A percentile compares a stretch with the other conserved stretches of the same genome.
Conservation (phyloP, 2,329 filamentous ascomycete genomes). For the Botrytis medusae region DNA sequence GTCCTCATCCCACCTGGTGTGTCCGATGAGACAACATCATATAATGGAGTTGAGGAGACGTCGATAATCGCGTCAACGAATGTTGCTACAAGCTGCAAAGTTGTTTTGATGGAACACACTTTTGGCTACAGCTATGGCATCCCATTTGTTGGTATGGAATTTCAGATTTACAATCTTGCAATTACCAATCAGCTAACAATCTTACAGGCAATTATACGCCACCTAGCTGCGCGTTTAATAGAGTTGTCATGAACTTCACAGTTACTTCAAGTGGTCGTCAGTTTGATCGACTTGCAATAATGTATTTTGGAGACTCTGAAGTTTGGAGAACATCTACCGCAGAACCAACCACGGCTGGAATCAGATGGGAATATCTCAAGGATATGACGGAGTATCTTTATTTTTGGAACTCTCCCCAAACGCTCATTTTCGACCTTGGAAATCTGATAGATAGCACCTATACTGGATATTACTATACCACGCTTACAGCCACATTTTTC, state of each 20-base stretch:
- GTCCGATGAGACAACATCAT: constrained; percentile 41
- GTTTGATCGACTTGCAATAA: constrained; percentile 71
- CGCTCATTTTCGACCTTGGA: constrained; percentile 75
- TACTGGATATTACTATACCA: constrained; percentile 72
- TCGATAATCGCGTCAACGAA: constrained; percentile 32
- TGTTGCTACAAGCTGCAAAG: constrained; percentile 45
- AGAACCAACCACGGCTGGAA: constrained; percentile 69
- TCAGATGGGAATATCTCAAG: constrained; percentile 74
- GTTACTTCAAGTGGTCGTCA: constrained; percentile 70
- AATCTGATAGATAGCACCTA: constrained; percentile 71
- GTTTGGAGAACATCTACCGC: constrained; percentile 83
- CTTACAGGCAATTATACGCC: constrained; percentile 61
- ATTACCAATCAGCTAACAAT: constrained; percentile 23
- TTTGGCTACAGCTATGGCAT: constrained; percentile 73
- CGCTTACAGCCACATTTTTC: constrained; percentile 72
- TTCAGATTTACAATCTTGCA: constrained; percentile 10
- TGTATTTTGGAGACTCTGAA: constrained; percentile 76
- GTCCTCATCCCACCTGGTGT: constrained; percentile 53
- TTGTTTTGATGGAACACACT: constrained; percentile 66
- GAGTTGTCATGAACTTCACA: constrained; percentile 74
- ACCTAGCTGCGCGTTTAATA: constrained; percentile 68
- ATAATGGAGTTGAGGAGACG: constrained; percentile 34
- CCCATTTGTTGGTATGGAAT: constrained; percentile 65
- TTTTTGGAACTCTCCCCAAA: constrained; percentile 68
- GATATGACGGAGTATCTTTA: constrained; percentile 72